phyloP scores from a whole-genome alignment of 371 early-diverging fungal species.

The Nematocida homosporus region DNA sequence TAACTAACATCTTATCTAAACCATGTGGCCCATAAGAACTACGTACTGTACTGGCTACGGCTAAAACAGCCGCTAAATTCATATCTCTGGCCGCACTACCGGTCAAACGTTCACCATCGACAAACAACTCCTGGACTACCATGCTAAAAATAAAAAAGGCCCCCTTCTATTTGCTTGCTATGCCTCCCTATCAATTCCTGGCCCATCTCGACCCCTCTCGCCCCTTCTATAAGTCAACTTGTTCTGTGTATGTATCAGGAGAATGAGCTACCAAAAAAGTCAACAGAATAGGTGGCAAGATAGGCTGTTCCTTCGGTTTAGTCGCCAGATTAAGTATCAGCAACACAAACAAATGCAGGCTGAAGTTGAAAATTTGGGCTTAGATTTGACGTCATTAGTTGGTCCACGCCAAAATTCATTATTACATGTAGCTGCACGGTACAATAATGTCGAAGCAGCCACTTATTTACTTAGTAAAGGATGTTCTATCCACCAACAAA shows the following conservation, averaged over 20 bases:
- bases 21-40: constrained; percentile 97
- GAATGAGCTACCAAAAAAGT: constrained; percentile 24
- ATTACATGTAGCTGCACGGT: constrained; percentile 38
- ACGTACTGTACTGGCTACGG: constrained; percentile 93
- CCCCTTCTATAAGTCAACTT: background rate
- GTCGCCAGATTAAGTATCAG: constrained; percentile 26
- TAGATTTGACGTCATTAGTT: background rate
- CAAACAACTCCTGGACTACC: constrained; percentile 52
- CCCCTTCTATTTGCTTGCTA: constrained; percentile 28
- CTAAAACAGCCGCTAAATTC: constrained; percentile 70
- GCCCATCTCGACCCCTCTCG: background rate
- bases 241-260: background rate
- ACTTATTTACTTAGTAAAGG: constrained; percentile 24
- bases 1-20: constrained; percentile 99
- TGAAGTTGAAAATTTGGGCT: background rate
- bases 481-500: constrained; percentile 5
- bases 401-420: constrained; percentile 5
- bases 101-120: constrained; percentile 50
- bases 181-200: background rate
- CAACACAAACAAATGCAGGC: background rate
- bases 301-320: background rate
- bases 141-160: constrained; percentile 47
- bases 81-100: constrained; percentile 49
- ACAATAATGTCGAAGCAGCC: constrained; percentile 6
- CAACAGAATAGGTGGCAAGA: background rate